Conservation (phyloP, 768 basidiomycete species). For the Auriscalpium microsporum region DNA sequence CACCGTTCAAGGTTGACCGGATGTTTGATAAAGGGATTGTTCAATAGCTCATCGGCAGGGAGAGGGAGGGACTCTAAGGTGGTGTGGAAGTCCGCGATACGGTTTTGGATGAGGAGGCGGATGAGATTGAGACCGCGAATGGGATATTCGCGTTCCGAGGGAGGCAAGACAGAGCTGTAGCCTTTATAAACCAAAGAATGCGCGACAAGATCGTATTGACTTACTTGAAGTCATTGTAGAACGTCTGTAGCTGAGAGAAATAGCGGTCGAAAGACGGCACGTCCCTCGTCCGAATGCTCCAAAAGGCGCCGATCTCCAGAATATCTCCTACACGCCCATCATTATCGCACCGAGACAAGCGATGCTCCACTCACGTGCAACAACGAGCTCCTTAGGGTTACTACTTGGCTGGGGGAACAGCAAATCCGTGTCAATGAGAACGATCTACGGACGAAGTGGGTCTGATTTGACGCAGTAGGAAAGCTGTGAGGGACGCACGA, state of each 20-base stretch:
- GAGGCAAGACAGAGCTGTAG: constrained; percentile 62
- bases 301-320: constrained; percentile 91
- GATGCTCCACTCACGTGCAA: constrained; percentile 6
- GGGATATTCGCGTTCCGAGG: constrained; percentile 79
- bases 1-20: constrained; percentile 90
- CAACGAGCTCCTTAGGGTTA: constrained; percentile 53
- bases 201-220: not conserved
- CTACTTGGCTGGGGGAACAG: constrained; percentile 62
- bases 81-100: constrained; percentile 97
- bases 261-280: constrained; percentile 93
- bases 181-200: not conserved
- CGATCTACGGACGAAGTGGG: constrained; percentile 40
- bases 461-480: not conserved
- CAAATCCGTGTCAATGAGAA: constrained; percentile 68
- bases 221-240: constrained; percentile 81
- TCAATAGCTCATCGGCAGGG: constrained; percentile 55
- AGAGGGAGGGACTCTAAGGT: constrained; percentile 83
- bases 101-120: constrained; percentile 88
- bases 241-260: constrained; percentile 83
- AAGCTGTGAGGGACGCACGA: not conserved
- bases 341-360: not conserved
- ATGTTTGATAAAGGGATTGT: constrained; percentile 71
- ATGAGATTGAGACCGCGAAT: constrained; percentile 92
- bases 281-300: constrained; percentile 83
- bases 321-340: constrained; percentile 62